These are phyloP conservation scores for Acrocalymma vagum DNA, from an alignment of 2,329 filamentous ascomycete genomes.

Conservation along the genomic window DNA sequence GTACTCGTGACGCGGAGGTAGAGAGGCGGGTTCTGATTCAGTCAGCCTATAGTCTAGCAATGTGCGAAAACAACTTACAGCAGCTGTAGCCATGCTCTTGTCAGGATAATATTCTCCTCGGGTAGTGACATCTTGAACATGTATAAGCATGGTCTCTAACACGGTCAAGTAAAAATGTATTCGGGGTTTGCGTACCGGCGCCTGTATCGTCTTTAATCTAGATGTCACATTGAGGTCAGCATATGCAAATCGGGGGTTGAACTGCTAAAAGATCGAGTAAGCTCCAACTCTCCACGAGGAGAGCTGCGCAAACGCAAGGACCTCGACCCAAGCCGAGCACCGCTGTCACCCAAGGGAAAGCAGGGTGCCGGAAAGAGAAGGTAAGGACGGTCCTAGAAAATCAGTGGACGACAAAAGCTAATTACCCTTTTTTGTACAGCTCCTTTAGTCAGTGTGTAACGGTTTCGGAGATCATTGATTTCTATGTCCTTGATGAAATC, in stretches of 20 bases:
- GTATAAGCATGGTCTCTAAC: slow-evolving; percentile 68
- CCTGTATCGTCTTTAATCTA: slow-evolving; percentile 99
- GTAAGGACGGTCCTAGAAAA: slow-evolving; percentile 60
- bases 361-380: slow-evolving; percentile 39
- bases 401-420: slow-evolving; percentile 76
- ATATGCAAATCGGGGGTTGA: slow-evolving; percentile 77
- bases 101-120: slow-evolving; percentile 96
- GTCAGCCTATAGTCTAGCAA: slow-evolving; percentile 1
- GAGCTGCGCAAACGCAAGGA: slow-evolving; percentile 41
- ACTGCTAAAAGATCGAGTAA: slow-evolving; percentile 56
- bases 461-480: slow-evolving; percentile 96
- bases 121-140: slow-evolving; percentile 93
- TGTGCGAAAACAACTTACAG: slow-evolving; percentile 67
- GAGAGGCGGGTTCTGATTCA: slow-evolving; percentile 80
- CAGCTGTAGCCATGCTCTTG: slow-evolving; percentile 94
- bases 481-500: slow-evolving; percentile 99
- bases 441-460: slow-evolving; percentile 96
- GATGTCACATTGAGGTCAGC: slow-evolving; percentile 90
- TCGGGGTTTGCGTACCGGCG: slow-evolving; percentile 92
- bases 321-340: slow-evolving; percentile 24
- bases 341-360: slow-evolving; percentile 68
- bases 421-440: slow-evolving; percentile 99
- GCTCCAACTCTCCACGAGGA: slow-evolving; percentile 53
- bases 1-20: slow-evolving; percentile 97
- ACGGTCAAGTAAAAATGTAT: slow-evolving; percentile 68